Evolutionary conservation across 805 yeast genomes (phyloP).

Genomic region (Torulaspora gathmanii): DNA sequence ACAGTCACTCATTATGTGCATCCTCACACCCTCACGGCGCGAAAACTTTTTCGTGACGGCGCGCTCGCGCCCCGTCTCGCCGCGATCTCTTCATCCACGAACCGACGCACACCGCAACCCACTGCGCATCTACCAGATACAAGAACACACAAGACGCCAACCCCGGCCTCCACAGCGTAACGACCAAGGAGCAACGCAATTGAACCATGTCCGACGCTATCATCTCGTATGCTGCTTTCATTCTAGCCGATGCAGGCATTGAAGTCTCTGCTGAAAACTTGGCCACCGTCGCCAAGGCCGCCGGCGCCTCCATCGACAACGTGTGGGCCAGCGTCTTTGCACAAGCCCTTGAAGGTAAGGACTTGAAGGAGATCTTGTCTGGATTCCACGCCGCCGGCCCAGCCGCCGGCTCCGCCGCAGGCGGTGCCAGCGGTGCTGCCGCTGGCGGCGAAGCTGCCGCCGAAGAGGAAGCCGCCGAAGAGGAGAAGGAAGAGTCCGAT

Average conservation of each 20-base stretch:
- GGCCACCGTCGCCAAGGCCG: slow-evolving; percentile 65
- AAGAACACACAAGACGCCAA: no score
- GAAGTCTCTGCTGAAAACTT: slow-evolving; percentile 85
- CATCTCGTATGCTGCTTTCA: slow-evolving; percentile 96
- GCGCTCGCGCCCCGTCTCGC: not conserved
- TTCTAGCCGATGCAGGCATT: slow-evolving; percentile 95
- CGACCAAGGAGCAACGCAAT: no score
- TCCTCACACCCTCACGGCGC: not conserved
- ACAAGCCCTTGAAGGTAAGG: slow-evolving; percentile 78
- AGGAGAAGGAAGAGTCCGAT: slow-evolving; percentile 64
- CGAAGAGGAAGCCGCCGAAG: slow-evolving; percentile 57
- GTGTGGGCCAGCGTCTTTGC: slow-evolving; percentile 78
- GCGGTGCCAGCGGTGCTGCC: slow-evolving; percentile 44
- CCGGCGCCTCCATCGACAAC: slow-evolving; percentile 69
- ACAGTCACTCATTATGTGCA: slow-evolving; percentile 5
- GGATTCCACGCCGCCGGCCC: slow-evolving; percentile 46
- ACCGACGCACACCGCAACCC: no score
- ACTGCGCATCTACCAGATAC: no score
- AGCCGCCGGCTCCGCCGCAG: slow-evolving; percentile 45
- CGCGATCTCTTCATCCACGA: no score
- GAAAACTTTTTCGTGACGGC: not conserved
- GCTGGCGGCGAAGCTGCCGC: slow-evolving; percentile 50
- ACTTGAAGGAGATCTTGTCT: slow-evolving; percentile 64
- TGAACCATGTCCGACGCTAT: slow-evolving; percentile 82
- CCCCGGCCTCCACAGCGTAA: no score